Base-by-base conservation (phyloP, 495 filamentous ascomycete genomes). In the Xylaria flabelliformis region DNA sequence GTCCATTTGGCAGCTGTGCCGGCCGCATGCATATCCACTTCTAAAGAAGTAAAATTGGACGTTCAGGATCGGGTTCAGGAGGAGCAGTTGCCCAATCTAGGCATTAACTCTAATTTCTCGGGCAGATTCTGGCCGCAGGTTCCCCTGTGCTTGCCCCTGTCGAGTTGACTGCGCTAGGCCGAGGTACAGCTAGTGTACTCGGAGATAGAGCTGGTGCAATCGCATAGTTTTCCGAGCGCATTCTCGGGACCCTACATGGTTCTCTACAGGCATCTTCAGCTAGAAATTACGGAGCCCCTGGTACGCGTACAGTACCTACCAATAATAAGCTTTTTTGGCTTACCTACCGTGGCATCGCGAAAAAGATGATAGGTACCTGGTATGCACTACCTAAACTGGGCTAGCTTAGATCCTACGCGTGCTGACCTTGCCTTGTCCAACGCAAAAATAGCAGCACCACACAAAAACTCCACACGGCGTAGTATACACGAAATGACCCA, bases 71-170 rank as follows among this genome's bases (percentile, higher is more conserved):
- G 12, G 12, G 12, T 44, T 44, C 36, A 42, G 39, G 39, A 64
- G 61, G 61, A 64, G 10, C 21, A 44, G 4, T 26, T 64, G 61
- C 61, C 61, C 61, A 42, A 26, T 42, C 39, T 13, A 21, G 61
- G 39, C 61, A 64, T 64, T 6, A 64, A 64, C 61, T 42, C 39
- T 64, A 64, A 64, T 64, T 64, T 64, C 61, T 64, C 61, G n/a
- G 39, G 61, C 36, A 29, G 39, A 21, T 64, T 64, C 39, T 44
- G 61, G 61, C n/a, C 39, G 36, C 7, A n/a, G 9, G 13, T 24
- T 21, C 58, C 39, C 61, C 61, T 44, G 58, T 39, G 0, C 17
- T 3, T 26, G 21, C 36, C 61, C 36, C 15, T 21, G 36, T n/a
- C 61, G 17, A 26, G n/a, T 64, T 9, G 59, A 26, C 36, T 24